Base-by-base conservation (phyloP, 208 protist genomes). In the Spongospora subterranea region DNA sequence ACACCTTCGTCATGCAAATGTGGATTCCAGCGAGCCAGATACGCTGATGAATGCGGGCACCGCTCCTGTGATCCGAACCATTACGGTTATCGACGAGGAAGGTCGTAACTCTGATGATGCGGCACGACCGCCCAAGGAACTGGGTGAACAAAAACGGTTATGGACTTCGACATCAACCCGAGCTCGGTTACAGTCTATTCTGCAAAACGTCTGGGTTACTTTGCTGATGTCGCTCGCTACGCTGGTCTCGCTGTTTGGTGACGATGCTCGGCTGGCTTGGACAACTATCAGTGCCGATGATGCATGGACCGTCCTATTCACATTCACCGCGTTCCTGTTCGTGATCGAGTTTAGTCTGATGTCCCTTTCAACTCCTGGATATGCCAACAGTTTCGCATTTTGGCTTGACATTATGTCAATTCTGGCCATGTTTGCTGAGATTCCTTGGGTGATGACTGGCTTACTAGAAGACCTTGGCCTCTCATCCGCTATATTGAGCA, bases 11-110 rank as follows among this genome's bases (percentile, higher is more conserved):
- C n/a, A 6, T n/a, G 71, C 17, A 6, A 35, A 6, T 82, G 6
- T 35, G 17, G 40, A 82, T 82, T 6, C 11, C 6, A 20, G 6
- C 13, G n/a, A 6, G 17, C 71, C 6, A 20, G 6, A 6, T 13
- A 82, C n/a, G n/a, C 6, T 82, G 6, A 35, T 39, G n/a, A n/a
- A 17, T 6, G 17, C 71, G 54, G 29, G 54, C 54, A 65, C 54
- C 20, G 20, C 54, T 17, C 54, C 17, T 17, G 29, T 65, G 54
- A 65, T 32, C 35, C 71, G 40, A 35, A 43, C n/a, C 40, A 82
- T 82, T 20, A 82, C 71, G 11, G 71, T 82, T 6, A 82, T 82
- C 40, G 71, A 82, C 17, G 71, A 82, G n/a, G 71, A 82, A 43
- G 50, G 50, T 6, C 50, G 6, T 29, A 60, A 60, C 50, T 60